Evolutionary conservation across 108 stramenopile species (phyloP).

Genomic region (Nitzschia palea): DNA sequence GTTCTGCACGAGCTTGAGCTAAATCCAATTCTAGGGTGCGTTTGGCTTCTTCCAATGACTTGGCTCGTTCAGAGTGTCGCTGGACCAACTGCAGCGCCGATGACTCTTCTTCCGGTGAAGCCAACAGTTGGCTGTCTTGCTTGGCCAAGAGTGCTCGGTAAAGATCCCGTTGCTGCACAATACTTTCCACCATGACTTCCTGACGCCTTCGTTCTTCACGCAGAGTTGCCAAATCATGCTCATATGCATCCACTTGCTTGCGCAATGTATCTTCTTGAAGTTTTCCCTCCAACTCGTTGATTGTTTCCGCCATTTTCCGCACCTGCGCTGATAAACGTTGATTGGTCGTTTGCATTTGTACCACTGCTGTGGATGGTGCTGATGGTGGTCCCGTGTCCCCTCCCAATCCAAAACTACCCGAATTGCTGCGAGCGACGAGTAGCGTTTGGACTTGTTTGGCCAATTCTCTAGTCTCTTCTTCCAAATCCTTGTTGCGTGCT

Average conservation of each 20-base stretch:
- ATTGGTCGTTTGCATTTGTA: conserved; percentile 78
- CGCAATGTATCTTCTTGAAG: conserved; percentile 48
- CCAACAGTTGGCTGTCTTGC: conserved; percentile 49
- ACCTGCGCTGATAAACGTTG: conserved; percentile 71
- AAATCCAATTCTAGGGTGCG: conserved; percentile 51
- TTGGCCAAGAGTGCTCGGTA: conserved; percentile 75
- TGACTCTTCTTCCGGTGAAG: conserved; percentile 35
- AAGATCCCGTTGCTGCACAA: conserved; percentile 86
- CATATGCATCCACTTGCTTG: conserved; percentile 49
- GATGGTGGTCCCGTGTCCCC: neutral
- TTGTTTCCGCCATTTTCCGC: conserved; percentile 43
- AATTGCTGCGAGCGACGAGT: conserved; percentile 42
- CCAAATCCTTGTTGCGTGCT: conserved; percentile 41
- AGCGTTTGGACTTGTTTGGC: conserved; percentile 85
- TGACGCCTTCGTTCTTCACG: conserved; percentile 75
- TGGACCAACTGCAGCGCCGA: conserved; percentile 40
- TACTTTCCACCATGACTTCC: conserved; percentile 65
- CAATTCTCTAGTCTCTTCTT: conserved; percentile 66
- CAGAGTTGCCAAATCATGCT: conserved; percentile 53
- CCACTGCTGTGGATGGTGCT: conserved; percentile 27
- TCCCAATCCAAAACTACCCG: conserved; percentile 4
- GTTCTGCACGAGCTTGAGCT: conserved; percentile 45
- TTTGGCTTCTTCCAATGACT: conserved; percentile 53
- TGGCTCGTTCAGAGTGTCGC: conserved; percentile 46
- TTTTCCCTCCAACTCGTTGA: conserved; percentile 60